phyloP scores from a whole-genome alignment of 2,329 filamentous ascomycete genomes.

The Phaeosphaeriaceae sp. region DNA sequence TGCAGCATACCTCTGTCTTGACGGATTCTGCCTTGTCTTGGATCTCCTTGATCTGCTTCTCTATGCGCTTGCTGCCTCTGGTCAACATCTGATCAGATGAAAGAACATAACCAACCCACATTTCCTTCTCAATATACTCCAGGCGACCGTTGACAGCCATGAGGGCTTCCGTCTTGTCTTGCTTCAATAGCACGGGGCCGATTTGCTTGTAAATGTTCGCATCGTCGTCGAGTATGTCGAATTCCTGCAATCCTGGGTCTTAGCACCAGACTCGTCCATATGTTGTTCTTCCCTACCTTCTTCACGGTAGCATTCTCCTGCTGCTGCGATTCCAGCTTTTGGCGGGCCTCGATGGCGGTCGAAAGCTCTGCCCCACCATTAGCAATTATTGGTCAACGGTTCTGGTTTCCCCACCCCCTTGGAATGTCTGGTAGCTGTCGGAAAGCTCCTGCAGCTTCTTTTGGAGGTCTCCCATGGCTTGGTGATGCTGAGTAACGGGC shows the following conservation, averaged over 20 bases:
- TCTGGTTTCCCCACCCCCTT: slow-evolving; percentile 68
- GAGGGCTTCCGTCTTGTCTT: slow-evolving; percentile 88
- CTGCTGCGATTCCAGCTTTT: slow-evolving; percentile 92
- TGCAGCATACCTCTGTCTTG: slow-evolving; percentile 65
- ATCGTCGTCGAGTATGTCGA: slow-evolving; percentile 76
- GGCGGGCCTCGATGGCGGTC: slow-evolving; percentile 75
- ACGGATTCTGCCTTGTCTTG: slow-evolving; percentile 70
- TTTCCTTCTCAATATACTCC: slow-evolving; percentile 92
- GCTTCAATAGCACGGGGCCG: slow-evolving; percentile 90
- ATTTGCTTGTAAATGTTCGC: slow-evolving; percentile 96
- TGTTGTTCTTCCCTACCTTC: slow-evolving; percentile 60
- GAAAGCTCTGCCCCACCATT: slow-evolving; percentile 72
- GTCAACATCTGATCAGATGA: slow-evolving; percentile 4
- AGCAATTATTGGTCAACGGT: slow-evolving; percentile 7
- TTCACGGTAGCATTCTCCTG: slow-evolving; percentile 92
- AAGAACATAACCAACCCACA: slow-evolving; percentile 60
- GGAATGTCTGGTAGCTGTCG: slow-evolving; percentile 85
- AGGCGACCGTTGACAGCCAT: slow-evolving; percentile 89
- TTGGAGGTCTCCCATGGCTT: slow-evolving; percentile 64
- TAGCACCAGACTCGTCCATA: not conserved
- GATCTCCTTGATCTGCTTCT: slow-evolving; percentile 69
- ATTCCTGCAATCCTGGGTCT: slow-evolving; percentile 67
- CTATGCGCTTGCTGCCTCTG: slow-evolving; percentile 66
- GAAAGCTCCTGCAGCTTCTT: slow-evolving; percentile 81
- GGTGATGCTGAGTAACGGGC: slow-evolving; percentile 36